Conservation (phyloP, 805 yeast species). For the Candida corydali region DNA sequence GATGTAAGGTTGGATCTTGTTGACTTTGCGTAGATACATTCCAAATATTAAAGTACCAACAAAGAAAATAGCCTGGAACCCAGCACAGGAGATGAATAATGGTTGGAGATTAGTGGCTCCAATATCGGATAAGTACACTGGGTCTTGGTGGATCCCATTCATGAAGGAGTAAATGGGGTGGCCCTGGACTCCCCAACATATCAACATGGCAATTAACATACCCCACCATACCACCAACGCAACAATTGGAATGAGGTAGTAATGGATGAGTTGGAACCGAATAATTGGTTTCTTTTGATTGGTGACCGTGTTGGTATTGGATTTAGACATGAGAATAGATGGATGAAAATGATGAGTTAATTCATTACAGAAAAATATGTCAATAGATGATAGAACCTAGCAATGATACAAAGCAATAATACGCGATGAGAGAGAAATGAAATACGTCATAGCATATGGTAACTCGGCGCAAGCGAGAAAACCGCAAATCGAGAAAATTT, state of each 20-base stretch:
- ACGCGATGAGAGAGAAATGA: too few species aligned
- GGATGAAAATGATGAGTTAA: too few species aligned
- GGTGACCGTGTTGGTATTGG: not conserved
- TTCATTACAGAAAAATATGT: too few species aligned
- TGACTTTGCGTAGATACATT: slow-evolving; percentile 52
- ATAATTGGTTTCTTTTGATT: slow-evolving; percentile 5
- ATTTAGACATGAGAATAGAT: not conserved
- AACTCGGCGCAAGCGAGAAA: too few species aligned
- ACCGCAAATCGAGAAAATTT: too few species aligned
- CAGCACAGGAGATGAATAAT: slow-evolving; percentile 73
- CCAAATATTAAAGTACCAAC: slow-evolving; percentile 62
- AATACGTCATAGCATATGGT: too few species aligned
- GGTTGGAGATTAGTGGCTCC: slow-evolving; percentile 89
- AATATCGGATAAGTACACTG: slow-evolving; percentile 77
- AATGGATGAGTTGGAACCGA: slow-evolving; percentile 43
- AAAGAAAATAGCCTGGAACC: slow-evolving; percentile 72
- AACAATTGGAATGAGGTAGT: slow-evolving; percentile 60
- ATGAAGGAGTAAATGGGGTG: slow-evolving; percentile 63
- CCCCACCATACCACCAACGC: slow-evolving; percentile 82
- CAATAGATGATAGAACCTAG: too few species aligned
- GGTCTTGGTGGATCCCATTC: slow-evolving; percentile 34
- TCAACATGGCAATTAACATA: slow-evolving; percentile 76
- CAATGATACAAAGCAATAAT: too few species aligned
- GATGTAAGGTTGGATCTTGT: slow-evolving; percentile 52
- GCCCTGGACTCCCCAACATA: slow-evolving; percentile 79